A percentile compares a stretch with the other conserved stretches of the same genome.
Evolutionary conservation across 345 rosid species (phyloP).

Genomic region (Bruguiera sexangula): DNA sequence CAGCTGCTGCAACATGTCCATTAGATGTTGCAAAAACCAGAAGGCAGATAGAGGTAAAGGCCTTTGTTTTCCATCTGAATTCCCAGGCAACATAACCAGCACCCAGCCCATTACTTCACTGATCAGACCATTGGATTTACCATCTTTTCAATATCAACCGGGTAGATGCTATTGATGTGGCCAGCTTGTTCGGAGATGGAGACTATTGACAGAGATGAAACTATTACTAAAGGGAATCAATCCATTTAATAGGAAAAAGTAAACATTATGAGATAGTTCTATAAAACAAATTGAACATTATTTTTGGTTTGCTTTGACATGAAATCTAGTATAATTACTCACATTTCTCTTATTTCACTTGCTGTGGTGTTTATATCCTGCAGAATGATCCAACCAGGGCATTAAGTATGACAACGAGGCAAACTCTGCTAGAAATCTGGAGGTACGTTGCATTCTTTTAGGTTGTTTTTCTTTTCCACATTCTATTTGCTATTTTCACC

Average conservation of each 20-base stretch:
- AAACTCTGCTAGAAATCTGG: slow-evolving; percentile 76
- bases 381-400: slow-evolving; percentile 80
- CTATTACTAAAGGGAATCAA: no score
- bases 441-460: slow-evolving; percentile 43
- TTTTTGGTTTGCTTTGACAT: no score
- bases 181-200: no score
- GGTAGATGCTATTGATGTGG: no score
- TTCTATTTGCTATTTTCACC: not conserved
- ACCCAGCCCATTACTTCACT: no score
- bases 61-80: not conserved
- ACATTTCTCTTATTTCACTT: not conserved
- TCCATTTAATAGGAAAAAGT: no score
- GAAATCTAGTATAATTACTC: slow-evolving; percentile 1
- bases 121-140: no score
- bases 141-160: no score
- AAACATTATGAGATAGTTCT: no score
- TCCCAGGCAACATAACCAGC: no score
- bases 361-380: not conserved
- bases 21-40: slow-evolving; percentile 93
- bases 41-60: slow-evolving; percentile 86
- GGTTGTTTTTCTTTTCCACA: not conserved
- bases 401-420: slow-evolving; percentile 68
- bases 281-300: no score
- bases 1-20: slow-evolving; percentile 90
- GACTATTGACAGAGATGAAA: no score